phyloP scores from a whole-genome alignment of 768 basidiomycete species.

The Coprinopsis sp. region DNA sequence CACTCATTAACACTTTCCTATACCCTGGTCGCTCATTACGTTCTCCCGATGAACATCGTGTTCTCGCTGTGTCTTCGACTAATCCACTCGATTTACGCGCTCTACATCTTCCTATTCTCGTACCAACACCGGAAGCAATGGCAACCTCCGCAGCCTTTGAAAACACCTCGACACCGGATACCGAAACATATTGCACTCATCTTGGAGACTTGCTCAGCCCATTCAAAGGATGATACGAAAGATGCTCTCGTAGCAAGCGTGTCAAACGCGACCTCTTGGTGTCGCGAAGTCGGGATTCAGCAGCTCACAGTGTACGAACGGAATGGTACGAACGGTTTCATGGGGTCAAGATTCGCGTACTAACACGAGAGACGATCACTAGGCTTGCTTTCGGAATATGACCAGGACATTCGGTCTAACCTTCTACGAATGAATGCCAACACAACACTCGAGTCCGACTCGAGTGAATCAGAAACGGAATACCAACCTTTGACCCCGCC shows the following conservation, averaged over 20 bases:
- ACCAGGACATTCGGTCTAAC: constrained; percentile 37
- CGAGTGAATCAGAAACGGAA: constrained; percentile 52
- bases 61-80: constrained; percentile 44
- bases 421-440: constrained; percentile 22
- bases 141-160: constrained; percentile 42
- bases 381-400: constrained; percentile 40
- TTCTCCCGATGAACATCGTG: constrained; percentile 41
- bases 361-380: neutral
- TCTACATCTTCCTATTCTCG: constrained; percentile 36
- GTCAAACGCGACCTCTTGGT: constrained; percentile 54
- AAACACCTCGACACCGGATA: constrained; percentile 47
- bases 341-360: neutral
- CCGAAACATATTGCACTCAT: constrained; percentile 67
- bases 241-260: constrained; percentile 49
- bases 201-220: constrained; percentile 43
- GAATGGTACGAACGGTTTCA: constrained; percentile 44
- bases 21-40: neutral
- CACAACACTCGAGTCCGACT: constrained; percentile 10
- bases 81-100: constrained; percentile 55
- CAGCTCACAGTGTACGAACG: constrained; percentile 70
- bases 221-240: constrained; percentile 32
- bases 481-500: constrained; percentile 74
- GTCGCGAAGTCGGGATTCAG: constrained; percentile 53
- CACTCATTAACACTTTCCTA: constrained; percentile 8
- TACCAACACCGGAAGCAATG: constrained; percentile 35